Conservation (phyloP, 169 alveolate genomes). For the Plasmodium vinckei region DNA sequence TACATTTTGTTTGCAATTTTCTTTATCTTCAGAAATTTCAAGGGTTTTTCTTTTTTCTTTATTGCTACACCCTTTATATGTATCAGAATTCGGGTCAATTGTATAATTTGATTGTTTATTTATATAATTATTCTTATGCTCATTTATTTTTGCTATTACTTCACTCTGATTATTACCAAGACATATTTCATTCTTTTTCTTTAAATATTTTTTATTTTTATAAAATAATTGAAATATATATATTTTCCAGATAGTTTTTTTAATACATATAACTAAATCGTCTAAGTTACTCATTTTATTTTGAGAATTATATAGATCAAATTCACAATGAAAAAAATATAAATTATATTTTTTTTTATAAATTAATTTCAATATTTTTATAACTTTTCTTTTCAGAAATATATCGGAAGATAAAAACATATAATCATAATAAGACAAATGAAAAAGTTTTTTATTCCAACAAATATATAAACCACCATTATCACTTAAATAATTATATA, state of each 20-base stretch:
- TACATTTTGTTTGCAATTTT: background rate
- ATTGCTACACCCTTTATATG: background rate
- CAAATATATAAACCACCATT: slow-evolving; percentile 73
- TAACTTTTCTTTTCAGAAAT: slow-evolving; percentile 61
- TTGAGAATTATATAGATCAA: slow-evolving; percentile 49
- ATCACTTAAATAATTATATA: slow-evolving; percentile 55
- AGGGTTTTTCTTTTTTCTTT: background rate
- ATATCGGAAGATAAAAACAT: slow-evolving; percentile 73
- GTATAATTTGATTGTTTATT: background rate
- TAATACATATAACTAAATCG: slow-evolving; percentile 42
- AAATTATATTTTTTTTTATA: slow-evolving; percentile 54
- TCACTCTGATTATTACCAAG: background rate
- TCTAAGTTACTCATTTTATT: slow-evolving; percentile 67
- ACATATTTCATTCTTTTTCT: background rate
- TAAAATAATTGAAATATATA: slow-evolving; percentile 50
- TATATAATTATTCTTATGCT: background rate
- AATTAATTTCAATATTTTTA: slow-evolving; percentile 61
- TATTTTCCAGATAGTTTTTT: slow-evolving; percentile 65
- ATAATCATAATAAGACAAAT: slow-evolving; percentile 53
- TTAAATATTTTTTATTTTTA: slow-evolving; percentile 30
- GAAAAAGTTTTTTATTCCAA: slow-evolving; percentile 64
- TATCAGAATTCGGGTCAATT: background rate
- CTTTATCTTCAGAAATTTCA: background rate
- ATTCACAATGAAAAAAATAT: slow-evolving; percentile 60
- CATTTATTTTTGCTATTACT: slow-evolving; percentile 29